Base-by-base conservation (phyloP, 495 filamentous ascomycete genomes). In the Recurvomyces mirabilis region DNA sequence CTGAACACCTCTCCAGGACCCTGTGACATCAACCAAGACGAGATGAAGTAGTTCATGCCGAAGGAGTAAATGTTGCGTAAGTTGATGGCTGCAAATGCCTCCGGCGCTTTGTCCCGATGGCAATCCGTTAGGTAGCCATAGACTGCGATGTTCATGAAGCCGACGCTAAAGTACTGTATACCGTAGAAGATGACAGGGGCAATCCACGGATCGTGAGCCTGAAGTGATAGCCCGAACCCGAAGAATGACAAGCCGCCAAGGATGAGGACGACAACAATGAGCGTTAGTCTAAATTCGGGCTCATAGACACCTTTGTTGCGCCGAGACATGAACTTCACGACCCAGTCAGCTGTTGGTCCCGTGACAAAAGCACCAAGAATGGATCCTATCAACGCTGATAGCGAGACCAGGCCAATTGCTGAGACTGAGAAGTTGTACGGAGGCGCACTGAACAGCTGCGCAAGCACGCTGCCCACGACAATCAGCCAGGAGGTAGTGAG, bases 71-170 rank as follows among this genome's bases (percentile, higher is more conserved):
- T 39, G 31, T 73, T 73, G 15, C 72, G 59, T 21, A 67, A 60
- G 43, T 75, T 75, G 57, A 75, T 69, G 6, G 71, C 69, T 21
- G 74, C 70, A 39, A 75, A 70, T 9, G 69, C 69, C 60, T 76
- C 70, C 56, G 71, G 68, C 38, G 65, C 68, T 25, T 69, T 53
- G 26, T 63, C 52, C 38, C 66, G 64, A 56, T 76, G 70, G 32
- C 62, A 62, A 52, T 76, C 71, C 33, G 73, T 63, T 13, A 74
- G 57, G 45, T 74, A 76, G 0, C 69, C 70, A 52, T 71, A 73
- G 3, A 74, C 66, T 45, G 65, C 67, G 3, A 68, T 66, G 6
- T 61, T 65, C 11, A 68, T 65, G 44, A 76, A 70, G 5, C 68
- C 68, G 44, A 73, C 52, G 22, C 63, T 61, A 63, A 74, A 67